These are phyloP conservation scores for Eimeria acervulina DNA, from an alignment of 169 alveolate genomes.

Conservation along the genomic window DNA sequence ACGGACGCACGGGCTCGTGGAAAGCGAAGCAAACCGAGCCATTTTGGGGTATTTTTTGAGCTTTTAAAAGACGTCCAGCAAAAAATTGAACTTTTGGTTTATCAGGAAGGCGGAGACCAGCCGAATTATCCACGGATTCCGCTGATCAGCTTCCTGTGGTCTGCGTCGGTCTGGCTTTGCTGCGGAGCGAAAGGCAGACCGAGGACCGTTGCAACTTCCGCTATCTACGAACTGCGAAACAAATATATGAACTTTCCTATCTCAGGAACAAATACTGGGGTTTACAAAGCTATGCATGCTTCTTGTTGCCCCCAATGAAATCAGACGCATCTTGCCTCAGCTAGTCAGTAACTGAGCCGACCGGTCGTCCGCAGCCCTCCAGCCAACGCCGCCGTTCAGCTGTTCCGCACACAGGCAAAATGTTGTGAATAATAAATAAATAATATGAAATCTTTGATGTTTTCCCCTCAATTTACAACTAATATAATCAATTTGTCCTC, in stretches of 20 bases:
- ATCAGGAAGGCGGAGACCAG: neutral
- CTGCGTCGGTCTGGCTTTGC: conserved; percentile 10
- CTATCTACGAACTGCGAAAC: neutral
- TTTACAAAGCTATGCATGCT: neutral
- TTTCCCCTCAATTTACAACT: neutral
- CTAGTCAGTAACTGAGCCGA: conserved; percentile 56
- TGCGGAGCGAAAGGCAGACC: neutral
- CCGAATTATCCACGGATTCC: neutral
- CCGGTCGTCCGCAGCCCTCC: conserved; percentile 57
- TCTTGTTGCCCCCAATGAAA: neutral
- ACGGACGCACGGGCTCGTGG: conserved; percentile 30
- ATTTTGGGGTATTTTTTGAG: neutral
- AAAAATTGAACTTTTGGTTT: neutral
- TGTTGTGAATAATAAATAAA: neutral
- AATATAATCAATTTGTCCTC: neutral
- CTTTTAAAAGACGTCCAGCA: neutral
- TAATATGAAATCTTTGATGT: neutral
- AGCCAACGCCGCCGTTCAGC: conserved; percentile 27
- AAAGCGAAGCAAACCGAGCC: neutral
- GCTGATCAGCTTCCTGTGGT: neutral
- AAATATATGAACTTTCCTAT: neutral
- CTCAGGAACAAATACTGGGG: neutral
- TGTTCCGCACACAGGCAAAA: neutral
- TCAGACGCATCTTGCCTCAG: conserved; percentile 43
- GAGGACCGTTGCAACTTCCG: conserved; percentile 37